Conservation (phyloP, 1,139 yeast genomes). For the Candida sanyaensis region DNA sequence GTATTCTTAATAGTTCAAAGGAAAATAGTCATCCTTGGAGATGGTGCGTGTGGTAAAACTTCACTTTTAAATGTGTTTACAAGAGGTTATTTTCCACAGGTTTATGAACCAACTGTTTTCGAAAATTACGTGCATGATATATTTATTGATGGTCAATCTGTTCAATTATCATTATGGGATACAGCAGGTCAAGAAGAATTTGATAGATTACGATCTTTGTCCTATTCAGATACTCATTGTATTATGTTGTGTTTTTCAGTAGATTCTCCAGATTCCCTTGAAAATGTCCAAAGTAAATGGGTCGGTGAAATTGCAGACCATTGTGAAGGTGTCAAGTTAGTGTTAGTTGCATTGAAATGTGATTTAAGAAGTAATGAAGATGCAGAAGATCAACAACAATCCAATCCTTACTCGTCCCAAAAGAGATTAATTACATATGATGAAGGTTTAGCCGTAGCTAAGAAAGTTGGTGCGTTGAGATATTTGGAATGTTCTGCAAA, state of each 20-base stretch:
- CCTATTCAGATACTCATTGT: constrained; percentile 94
- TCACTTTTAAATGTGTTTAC: constrained; percentile 87
- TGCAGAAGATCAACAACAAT: constrained; percentile 26
- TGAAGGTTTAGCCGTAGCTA: constrained; percentile 62
- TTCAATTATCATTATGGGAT: constrained; percentile 94
- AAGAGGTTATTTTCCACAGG: constrained; percentile 97
- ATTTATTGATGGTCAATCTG: constrained; percentile 91
- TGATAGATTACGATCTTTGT: constrained; percentile 45
- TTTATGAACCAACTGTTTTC: constrained; percentile 96
- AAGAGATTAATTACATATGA: constrained; percentile 55
- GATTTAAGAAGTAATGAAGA: constrained; percentile 68
- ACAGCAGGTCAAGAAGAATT: constrained; percentile 99
- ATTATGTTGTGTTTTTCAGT: constrained; percentile 95
- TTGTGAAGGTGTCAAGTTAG: constrained; percentile 94
- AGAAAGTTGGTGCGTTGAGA: constrained; percentile 77
- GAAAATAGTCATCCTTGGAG: constrained; percentile 94
- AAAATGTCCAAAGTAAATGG: constrained; percentile 93
- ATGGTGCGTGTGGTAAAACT: constrained; percentile 76
- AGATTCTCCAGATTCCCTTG: constrained; percentile 91
- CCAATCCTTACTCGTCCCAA: constrained; percentile 40
- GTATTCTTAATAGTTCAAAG: constrained; percentile 55
- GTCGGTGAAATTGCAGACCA: constrained; percentile 95
- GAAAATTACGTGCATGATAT: constrained; percentile 98
- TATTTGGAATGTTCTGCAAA: constrained; percentile 93
- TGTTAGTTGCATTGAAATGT: constrained; percentile 91